These are phyloP conservation scores for rapeseed (Brassica napus) DNA, from an alignment of 345 rosid genomes.

Conservation along the genomic window Da-Ae NC_063434.1:14249501-14250000, in stretches of 20 bases:
- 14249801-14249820: neutral
- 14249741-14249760: neutral
- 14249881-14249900: no score
- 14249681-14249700: no score
- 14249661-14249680: neutral
- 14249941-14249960: no score
- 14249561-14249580: constrained; percentile 15
- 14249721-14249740: neutral
- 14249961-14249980: no score
- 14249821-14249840: neutral
- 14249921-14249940: no score
- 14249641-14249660: constrained; percentile 4
- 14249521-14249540: constrained; percentile 24
- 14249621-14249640: neutral
- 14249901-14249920: no score
- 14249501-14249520: constrained; percentile 38
- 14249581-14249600: constrained; percentile 27
- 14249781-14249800: neutral
- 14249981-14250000: no score
- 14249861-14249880: no score
- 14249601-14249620: constrained; percentile 15
- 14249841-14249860: neutral
- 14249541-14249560: neutral
- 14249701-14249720: no score
- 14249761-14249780: neutral